phyloP scores from a whole-genome alignment of 805 yeast species.

The Clavispora carvajalis region DNA sequence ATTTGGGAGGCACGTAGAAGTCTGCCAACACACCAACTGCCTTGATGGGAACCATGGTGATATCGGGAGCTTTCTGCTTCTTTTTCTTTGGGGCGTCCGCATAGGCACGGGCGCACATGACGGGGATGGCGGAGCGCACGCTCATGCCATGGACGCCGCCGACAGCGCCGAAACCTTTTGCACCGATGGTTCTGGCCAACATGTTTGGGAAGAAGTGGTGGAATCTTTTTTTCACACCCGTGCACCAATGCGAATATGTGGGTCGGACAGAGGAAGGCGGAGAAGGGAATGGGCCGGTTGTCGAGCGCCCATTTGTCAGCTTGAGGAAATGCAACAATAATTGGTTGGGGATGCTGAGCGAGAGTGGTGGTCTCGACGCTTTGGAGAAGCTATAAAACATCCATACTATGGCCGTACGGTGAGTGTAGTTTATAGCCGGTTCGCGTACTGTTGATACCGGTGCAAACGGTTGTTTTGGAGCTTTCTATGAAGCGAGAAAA shows the following conservation, averaged over 20 bases:
- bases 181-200: not conserved
- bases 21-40: conserved; percentile 38
- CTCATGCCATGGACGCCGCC: not conserved
- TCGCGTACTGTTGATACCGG: too few species aligned
- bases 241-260: not conserved
- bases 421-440: too few species aligned
- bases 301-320: too few species aligned
- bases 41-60: conserved; percentile 34
- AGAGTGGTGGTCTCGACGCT: too few species aligned
- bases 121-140: not conserved
- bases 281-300: not conserved
- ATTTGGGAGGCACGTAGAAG: conserved; percentile 38
- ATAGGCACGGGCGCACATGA: not conserved
- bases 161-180: not conserved
- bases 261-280: not conserved
- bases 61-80: conserved; percentile 21
- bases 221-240: conserved; percentile 1
- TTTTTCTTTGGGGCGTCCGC: conserved; percentile 8
- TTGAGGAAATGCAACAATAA: too few species aligned
- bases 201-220: not conserved
- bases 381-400: too few species aligned
- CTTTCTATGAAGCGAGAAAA: too few species aligned
- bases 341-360: too few species aligned
- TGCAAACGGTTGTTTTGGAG: too few species aligned
- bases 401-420: too few species aligned